Conservation (phyloP, 108 stramenopile genomes). For the Pelagomonas calceolata region DNA sequence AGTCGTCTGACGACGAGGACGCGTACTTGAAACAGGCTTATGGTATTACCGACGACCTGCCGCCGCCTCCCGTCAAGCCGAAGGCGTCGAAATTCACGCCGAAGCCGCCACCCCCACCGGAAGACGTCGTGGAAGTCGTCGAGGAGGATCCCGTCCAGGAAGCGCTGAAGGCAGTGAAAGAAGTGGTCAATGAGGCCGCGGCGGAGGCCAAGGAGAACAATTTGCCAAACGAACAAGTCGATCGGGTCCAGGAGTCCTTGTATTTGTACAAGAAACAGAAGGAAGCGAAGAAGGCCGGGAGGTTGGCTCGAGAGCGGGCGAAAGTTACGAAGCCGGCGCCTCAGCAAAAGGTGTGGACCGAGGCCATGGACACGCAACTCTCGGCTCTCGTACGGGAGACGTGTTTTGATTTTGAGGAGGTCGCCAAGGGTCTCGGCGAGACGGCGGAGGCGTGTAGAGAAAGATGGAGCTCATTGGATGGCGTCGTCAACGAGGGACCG, state of each 20-base stretch:
- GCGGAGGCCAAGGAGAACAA: conserved; percentile 1
- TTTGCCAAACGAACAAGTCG: neutral
- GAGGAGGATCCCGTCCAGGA: neutral
- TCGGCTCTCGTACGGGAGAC: neutral
- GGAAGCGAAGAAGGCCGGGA: conserved; percentile 6
- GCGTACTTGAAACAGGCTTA: neutral
- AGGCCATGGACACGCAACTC: conserved; percentile 8
- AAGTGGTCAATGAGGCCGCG: neutral
- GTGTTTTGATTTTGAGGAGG: conserved; percentile 5
- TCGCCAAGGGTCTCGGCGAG: neutral
- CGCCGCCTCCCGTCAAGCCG: too few species aligned
- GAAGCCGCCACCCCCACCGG: neutral
- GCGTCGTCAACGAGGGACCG: neutral
- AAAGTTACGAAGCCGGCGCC: neutral
- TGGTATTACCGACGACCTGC: too few species aligned
- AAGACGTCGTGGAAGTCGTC: too few species aligned
- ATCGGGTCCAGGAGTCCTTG: conserved; percentile 11
- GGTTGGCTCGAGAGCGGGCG: too few species aligned
- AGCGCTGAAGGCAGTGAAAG: neutral
- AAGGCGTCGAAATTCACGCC: too few species aligned
- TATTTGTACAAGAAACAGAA: conserved; percentile 1
- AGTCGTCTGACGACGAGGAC: neutral
- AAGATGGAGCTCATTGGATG: conserved; percentile 7
- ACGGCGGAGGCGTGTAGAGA: neutral
- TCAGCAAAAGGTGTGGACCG: neutral